Evolutionary conservation across 805 yeast species (phyloP).

Genomic region (Wickerhamiella nectarea): DNA sequence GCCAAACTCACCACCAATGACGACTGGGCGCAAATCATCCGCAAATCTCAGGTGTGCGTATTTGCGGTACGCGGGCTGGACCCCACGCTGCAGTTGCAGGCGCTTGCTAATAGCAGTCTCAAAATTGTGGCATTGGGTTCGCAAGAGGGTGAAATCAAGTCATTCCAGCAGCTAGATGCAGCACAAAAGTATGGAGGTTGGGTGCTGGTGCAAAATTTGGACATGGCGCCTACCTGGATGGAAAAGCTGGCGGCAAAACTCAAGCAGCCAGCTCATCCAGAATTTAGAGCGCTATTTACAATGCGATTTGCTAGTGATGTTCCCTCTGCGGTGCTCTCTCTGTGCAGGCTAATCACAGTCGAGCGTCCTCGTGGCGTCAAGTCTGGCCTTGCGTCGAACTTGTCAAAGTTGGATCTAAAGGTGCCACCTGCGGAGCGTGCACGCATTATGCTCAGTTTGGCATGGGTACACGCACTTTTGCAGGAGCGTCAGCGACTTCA

Average conservation of each 20-base stretch:
- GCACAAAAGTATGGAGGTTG: constrained; percentile 43
- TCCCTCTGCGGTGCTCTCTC: constrained; percentile 43
- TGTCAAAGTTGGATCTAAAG: constrained; percentile 14
- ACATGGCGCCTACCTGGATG: constrained; percentile 56
- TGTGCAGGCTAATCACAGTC: constrained; percentile 41
- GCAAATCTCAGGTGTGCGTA: constrained; percentile 19
- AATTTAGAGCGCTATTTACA: constrained; percentile 52
- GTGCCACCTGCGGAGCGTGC: constrained; percentile 32
- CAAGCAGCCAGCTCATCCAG: constrained; percentile 28
- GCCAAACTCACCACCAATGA: neutral
- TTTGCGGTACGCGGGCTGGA: constrained; percentile 54
- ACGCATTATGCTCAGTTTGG: constrained; percentile 39
- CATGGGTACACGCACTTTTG: constrained; percentile 60
- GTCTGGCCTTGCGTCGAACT: constrained; percentile 31
- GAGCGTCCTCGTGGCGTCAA: constrained; percentile 55
- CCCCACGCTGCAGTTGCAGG: constrained; percentile 41
- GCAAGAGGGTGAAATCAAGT: constrained; percentile 44
- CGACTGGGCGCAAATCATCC: constrained; percentile 6
- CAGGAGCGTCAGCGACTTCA: constrained; percentile 44
- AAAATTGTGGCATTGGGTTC: constrained; percentile 58
- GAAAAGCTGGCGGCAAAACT: constrained; percentile 26
- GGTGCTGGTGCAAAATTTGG: constrained; percentile 72
- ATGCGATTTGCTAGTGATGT: constrained; percentile 37
- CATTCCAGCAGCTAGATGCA: constrained; percentile 38
- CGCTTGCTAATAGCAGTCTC: constrained; percentile 24